Evolutionary conservation across 78 protist species (phyloP).

Genomic region (Chrysochromulina parva): DNA sequence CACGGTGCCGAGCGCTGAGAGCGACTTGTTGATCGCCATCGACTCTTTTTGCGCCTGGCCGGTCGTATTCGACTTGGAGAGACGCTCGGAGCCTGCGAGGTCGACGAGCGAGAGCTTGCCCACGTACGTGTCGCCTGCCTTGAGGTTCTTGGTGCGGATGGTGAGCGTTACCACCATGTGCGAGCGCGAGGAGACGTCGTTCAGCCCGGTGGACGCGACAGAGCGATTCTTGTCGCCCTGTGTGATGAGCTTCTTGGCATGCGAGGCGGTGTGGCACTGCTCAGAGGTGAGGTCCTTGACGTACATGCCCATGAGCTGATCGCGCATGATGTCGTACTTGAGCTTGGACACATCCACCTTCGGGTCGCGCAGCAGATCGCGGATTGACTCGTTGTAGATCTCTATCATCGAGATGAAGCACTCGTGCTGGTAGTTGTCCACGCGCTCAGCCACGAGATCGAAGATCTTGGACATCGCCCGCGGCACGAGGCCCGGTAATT

Average conservation of each 20-base stretch:
- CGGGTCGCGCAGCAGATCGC: not conserved
- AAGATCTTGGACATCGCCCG: not conserved
- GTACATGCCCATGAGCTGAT: not conserved
- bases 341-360: not conserved
- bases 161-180: conserved; percentile 57
- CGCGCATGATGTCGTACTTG: not conserved
- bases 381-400: conserved; percentile 34
- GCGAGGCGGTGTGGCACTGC: not conserved
- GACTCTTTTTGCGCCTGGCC: conserved; percentile 25
- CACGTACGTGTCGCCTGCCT: not conserved
- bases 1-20: conserved; percentile 61
- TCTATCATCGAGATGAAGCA: conserved; percentile 32
- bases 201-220: conserved; percentile 44
- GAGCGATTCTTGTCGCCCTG: conserved; percentile 33
- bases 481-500: not conserved
- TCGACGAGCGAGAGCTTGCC: conserved; percentile 76
- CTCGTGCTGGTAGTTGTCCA: not conserved
- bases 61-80: not conserved
- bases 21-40: conserved; percentile 50
- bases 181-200: conserved; percentile 62
- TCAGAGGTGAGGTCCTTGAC: not conserved
- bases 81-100: conserved; percentile 86
- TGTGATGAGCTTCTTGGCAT: not conserved
- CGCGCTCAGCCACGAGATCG: not conserved
- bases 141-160: not conserved